These are phyloP conservation scores for Boletellus ananas DNA, from an alignment of 768 basidiomycete species.

Conservation along the genomic window DNA sequence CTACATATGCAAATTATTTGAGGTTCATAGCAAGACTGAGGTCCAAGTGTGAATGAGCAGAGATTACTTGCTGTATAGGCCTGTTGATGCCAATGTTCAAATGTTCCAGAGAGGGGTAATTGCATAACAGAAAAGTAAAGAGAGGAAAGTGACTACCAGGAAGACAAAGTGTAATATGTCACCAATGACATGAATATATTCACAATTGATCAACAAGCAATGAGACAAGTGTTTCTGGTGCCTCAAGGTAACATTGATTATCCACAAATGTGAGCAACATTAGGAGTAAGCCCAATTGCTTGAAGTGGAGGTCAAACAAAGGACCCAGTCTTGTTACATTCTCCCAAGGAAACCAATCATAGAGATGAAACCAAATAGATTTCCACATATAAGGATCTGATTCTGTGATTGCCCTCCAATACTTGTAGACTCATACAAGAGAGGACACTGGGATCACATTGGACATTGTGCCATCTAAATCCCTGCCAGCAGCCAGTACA, in stretches of 20 bases:
- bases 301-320: slow-evolving; percentile 7
- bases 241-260: slow-evolving; percentile 1
- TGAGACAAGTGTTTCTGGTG: not conserved
- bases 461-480: not conserved
- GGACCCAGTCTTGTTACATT: not conserved
- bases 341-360: not conserved
- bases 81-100: slow-evolving; percentile 4
- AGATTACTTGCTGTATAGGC: not conserved
- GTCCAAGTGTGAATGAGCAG: not conserved
- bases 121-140: slow-evolving; percentile 11
- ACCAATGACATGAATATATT: slow-evolving; percentile 8
- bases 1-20: slow-evolving; percentile 13
- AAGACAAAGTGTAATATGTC: not conserved
- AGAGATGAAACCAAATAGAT: slow-evolving; percentile 15
- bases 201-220: slow-evolving; percentile 13
- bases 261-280: slow-evolving; percentile 20
- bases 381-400: slow-evolving; percentile 19
- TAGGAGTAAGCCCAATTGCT: slow-evolving; percentile 8
- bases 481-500: not conserved
- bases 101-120: slow-evolving; percentile 10
- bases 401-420: slow-evolving; percentile 15
- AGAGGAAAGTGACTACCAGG: slow-evolving; percentile 3
- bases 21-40: slow-evolving; percentile 6
- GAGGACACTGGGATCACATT: not conserved
- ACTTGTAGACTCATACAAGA: slow-evolving; percentile 17